Evolutionary conservation across 2,329 filamentous ascomycete species (phyloP).

Genomic region (Scedosporium aurantiacum): DNA sequence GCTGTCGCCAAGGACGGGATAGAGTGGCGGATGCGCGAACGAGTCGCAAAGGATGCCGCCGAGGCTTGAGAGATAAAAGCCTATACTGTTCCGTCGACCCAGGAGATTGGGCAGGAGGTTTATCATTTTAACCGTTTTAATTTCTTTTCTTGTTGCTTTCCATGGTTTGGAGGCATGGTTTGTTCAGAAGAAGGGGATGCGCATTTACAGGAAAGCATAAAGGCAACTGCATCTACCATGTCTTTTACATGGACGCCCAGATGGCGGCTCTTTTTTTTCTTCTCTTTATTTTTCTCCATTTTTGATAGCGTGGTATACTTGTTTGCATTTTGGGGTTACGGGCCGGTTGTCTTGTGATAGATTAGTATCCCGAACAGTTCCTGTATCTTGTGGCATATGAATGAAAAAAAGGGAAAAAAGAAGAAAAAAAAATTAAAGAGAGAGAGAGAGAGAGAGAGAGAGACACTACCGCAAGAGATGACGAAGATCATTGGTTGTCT

Average conservation of each 20-base stretch:
- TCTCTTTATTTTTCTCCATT: not conserved
- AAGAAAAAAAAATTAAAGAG: too few relatives aligned
- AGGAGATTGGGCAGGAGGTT: too few relatives aligned
- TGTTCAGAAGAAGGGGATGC: not conserved
- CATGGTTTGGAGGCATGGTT: too few relatives aligned
- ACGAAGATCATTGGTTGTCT: not conserved
- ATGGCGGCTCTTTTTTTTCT: not conserved
- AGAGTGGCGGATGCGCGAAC: constrained; percentile 6
- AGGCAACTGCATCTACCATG: not conserved
- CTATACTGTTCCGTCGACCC: not conserved
- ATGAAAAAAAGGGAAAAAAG: too few relatives aligned
- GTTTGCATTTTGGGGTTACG: not conserved
- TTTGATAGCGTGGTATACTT: not conserved
- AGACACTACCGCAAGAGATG: too few relatives aligned
- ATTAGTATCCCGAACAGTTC: not conserved
- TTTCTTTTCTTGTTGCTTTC: too few relatives aligned
- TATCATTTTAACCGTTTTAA: too few relatives aligned
- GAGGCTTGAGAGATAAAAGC: not conserved
- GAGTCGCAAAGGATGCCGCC: not conserved
- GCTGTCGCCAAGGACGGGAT: constrained; percentile 9
- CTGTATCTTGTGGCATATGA: too few relatives aligned
- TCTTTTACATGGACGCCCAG: not conserved
- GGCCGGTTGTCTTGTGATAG: not conserved
- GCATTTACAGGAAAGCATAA: not conserved
- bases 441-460: too few relatives aligned